Base-by-base conservation (phyloP, 805 yeast genomes). In the Nakazawaea ambrosiae region DNA sequence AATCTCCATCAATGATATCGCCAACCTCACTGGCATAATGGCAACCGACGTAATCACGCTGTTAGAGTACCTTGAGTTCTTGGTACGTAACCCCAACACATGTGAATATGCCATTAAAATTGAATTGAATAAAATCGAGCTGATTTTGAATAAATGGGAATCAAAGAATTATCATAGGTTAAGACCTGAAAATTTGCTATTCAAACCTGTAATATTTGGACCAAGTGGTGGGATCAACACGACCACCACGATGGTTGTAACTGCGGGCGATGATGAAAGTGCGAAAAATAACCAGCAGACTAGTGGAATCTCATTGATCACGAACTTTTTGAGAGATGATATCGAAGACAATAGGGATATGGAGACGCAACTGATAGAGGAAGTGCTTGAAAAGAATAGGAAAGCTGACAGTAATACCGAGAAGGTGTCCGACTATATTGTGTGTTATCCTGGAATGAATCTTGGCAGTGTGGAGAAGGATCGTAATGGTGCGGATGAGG, bases 31-130 rank as follows among this genome's bases (percentile, higher is more conserved):
- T 0, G 97, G 97, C 0, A 83, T 92, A 89, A 79, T 72, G 2
- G 71, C 82, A 7, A 81, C 90, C 11, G 97, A 92, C 58, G 87
- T 89, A 0, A 69, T 90, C 5, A 84, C 83, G 32, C 95, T 94
- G 0, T 62, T 92, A 17, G 98, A 92, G 55, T 81, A 78, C 40
- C 58, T 90, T 20, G 68, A 75, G 19, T 77, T 81, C 7, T 61
- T 92, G 17, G 60, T 74, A 1, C 60, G 68, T 24, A 66, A 74
- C 40, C 65, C 69, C 2, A 40, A 37, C 0, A 64, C 71, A 1
- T 63, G 65, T 14, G 53, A 51, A 19, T 86, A 75, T 55, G 77
- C 71, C 0, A 63, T 86, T 3, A 63, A 62, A 8, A 58, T 84
- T 7, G 70, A 82, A 44, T 43, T 73, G 20, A 49, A 50, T 1